Evolutionary conservation across 2,329 filamentous ascomycete genomes (phyloP).

Genomic region (Mycosphaerella sp.): DNA sequence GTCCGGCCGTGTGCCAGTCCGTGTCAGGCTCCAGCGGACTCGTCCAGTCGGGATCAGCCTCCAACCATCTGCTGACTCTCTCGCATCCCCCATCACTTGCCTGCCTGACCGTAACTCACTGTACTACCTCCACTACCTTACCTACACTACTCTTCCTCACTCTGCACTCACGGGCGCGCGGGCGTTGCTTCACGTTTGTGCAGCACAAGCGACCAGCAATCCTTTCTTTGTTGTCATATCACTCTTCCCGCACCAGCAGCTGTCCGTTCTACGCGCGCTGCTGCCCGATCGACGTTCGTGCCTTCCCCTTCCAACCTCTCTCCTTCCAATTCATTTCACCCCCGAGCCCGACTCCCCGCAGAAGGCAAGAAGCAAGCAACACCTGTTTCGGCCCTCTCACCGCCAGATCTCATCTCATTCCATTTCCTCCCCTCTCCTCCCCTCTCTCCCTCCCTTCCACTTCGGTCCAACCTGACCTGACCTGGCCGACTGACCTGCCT

Average conservation of each 20-base stretch:
- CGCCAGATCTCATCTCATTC: not conserved
- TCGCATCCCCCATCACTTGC: too few species aligned
- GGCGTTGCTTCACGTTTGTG: not conserved
- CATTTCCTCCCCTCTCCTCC: too few species aligned
- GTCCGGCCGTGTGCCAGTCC: too few species aligned
- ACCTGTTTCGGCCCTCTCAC: constrained; percentile 4
- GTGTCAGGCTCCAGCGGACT: too few species aligned
- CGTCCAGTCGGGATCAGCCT: not conserved
- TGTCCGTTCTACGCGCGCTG: not conserved
- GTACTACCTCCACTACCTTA: too few species aligned
- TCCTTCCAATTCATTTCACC: too few species aligned
- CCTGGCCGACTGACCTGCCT: too few species aligned
- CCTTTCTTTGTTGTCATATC: not conserved
- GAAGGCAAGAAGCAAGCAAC: constrained; percentile 2
- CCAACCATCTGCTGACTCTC: not conserved
- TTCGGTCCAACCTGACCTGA: too few species aligned
- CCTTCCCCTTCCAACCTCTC: not conserved
- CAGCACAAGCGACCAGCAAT: not conserved
- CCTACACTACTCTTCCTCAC: too few species aligned
- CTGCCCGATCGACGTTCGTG: constrained; percentile 7
- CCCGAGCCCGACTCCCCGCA: constrained; percentile 1
- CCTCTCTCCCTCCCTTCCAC: too few species aligned
- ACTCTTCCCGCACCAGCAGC: not conserved
- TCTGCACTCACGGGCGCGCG: not conserved
- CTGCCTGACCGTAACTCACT: too few species aligned